phyloP scores from a whole-genome alignment of 208 protist species.

The Crithidia expoeki region DNA sequence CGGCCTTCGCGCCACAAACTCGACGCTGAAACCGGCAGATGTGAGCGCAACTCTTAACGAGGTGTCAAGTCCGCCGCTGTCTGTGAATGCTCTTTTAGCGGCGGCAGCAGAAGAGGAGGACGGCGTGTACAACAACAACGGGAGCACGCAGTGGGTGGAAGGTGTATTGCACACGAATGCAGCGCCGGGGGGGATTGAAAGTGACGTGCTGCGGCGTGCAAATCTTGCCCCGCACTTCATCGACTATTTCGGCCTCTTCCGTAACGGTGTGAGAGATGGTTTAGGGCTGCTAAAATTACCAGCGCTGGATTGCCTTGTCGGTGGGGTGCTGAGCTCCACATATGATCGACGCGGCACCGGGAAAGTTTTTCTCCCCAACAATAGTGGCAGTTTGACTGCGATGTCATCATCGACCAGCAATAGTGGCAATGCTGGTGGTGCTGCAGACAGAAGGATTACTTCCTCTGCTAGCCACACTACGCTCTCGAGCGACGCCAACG shows the following conservation, averaged over 20 bases:
- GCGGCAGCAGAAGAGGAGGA: background rate
- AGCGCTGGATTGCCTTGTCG: conserved; percentile 33
- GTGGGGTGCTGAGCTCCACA: conserved; percentile 17
- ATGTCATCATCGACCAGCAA: too few relatives aligned
- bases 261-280: conserved; percentile 67
- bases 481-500: background rate
- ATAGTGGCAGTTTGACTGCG: too few relatives aligned
- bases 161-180: background rate
- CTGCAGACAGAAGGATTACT: background rate
- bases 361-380: conserved; percentile 1
- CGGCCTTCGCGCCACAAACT: conserved; percentile 26
- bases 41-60: conserved; percentile 17
- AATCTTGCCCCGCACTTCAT: conserved; percentile 35
- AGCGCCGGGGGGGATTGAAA: background rate
- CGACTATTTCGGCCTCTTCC: conserved; percentile 86
- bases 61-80: background rate
- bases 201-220: conserved; percentile 9
- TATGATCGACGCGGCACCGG: conserved; percentile 14
- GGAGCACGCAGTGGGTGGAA: background rate
- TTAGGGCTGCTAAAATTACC: conserved; percentile 68
- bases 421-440: background rate
- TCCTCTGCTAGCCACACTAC: background rate
- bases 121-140: background rate
- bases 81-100: background rate
- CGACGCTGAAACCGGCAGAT: conserved; percentile 22